Percentiles rank a stretch among this genome's conserved stretches.
These are phyloP conservation scores for Candida jianshihensis DNA, from an alignment of 805 yeast genomes.

Conservation along the genomic window DNA sequence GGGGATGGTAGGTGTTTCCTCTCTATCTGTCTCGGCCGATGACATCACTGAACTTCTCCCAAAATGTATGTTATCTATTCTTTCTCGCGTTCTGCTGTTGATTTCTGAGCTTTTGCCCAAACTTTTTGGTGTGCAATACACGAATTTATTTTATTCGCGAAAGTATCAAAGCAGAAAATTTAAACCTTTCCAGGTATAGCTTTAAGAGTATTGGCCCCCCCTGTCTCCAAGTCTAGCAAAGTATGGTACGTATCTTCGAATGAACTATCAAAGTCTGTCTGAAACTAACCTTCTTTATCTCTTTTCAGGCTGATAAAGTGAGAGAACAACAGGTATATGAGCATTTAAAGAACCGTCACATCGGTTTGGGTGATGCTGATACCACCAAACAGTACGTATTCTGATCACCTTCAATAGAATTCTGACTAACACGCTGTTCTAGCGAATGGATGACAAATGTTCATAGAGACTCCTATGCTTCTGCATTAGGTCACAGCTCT, in stretches of 20 bases:
- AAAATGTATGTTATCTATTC: too few relatives aligned
- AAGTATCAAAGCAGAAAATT: too few relatives aligned
- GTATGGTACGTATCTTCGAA: constrained; percentile 2
- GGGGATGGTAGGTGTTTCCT: not conserved
- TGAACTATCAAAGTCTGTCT: not conserved
- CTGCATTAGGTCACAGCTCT: constrained; percentile 53
- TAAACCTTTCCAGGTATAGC: too few relatives aligned
- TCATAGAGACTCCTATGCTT: constrained; percentile 58
- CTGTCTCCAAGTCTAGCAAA: too few relatives aligned
- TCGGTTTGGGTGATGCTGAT: constrained; percentile 72
- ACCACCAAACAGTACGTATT: constrained; percentile 42
- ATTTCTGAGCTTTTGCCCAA: too few relatives aligned
- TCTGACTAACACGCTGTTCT: too few relatives aligned
- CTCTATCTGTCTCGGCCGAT: too few relatives aligned
- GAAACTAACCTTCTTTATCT: not conserved
- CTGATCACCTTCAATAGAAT: not conserved
- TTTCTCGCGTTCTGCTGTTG: too few relatives aligned
- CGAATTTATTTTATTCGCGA: too few relatives aligned
- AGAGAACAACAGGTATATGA: constrained; percentile 53
- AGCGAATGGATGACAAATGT: constrained; percentile 62
- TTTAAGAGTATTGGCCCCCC: too few relatives aligned
- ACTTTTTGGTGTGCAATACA: too few relatives aligned
- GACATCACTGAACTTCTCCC: too few relatives aligned
- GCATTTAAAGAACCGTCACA: constrained; percentile 50
- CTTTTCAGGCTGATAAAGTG: constrained; percentile 53